These are phyloP conservation scores for Neopestalotiopsis sp. DNA, from an alignment of 2,329 filamentous ascomycete genomes.

Conservation along the genomic window DNA sequence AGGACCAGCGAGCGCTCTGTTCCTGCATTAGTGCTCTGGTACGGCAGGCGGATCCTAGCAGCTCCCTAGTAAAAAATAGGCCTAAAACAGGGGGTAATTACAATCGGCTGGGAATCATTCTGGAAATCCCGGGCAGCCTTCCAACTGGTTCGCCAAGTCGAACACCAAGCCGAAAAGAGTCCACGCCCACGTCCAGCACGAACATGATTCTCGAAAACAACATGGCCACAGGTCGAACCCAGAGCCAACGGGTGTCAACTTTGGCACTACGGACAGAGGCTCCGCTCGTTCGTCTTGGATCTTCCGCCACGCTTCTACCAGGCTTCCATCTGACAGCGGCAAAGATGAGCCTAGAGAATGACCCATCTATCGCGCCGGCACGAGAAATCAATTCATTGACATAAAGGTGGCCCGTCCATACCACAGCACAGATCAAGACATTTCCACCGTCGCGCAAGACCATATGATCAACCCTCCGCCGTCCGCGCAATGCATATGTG, in stretches of 20 bases:
- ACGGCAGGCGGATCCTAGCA: background rate
- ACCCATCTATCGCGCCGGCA: background rate
- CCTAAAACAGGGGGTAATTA: constrained; percentile 21
- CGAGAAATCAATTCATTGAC: background rate
- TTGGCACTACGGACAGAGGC: background rate
- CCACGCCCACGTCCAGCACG: background rate
- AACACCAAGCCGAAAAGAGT: background rate
- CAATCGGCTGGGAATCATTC: constrained; percentile 7
- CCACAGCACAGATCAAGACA: background rate
- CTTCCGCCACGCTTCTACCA: background rate
- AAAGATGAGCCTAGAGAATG: background rate
- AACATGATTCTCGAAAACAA: background rate
- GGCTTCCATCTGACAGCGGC: background rate
- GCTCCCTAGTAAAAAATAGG: constrained; percentile 22
- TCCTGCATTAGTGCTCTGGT: constrained; percentile 21
- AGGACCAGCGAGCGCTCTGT: constrained; percentile 11
- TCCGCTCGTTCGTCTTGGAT: background rate
- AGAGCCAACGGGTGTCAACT: background rate
- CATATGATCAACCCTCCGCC: background rate
- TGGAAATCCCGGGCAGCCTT: background rate
- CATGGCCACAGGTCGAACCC: background rate
- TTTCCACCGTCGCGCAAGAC: background rate
- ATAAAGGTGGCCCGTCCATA: background rate
- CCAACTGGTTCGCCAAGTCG: constrained; percentile 3
- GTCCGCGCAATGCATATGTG: constrained; percentile 24